Conservation (phyloP, 805 yeast species). For the Torulaspora quercuum region DNA sequence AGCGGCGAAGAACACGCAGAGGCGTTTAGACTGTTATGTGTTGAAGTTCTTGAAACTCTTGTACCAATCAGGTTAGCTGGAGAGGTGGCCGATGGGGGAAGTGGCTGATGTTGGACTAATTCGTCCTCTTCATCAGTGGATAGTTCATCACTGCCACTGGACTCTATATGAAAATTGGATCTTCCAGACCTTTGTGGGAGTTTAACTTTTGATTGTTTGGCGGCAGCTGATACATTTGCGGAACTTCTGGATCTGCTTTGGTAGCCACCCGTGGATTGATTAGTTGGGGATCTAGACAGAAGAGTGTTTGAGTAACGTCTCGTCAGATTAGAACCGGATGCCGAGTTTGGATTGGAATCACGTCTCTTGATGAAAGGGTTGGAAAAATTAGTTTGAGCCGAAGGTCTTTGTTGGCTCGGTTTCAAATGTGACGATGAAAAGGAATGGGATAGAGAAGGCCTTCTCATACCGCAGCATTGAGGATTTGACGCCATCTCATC, state of each 20-base stretch:
- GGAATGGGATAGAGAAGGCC: constrained; percentile 54
- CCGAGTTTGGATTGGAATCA: constrained; percentile 11
- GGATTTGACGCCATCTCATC: constrained; percentile 50
- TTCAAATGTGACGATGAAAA: constrained; percentile 36
- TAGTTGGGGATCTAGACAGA: constrained; percentile 25
- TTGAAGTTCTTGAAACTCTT: constrained; percentile 20
- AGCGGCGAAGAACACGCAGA: constrained; percentile 15
- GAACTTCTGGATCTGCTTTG: constrained; percentile 9
- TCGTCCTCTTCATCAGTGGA: constrained; percentile 30
- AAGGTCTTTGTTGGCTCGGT: constrained; percentile 20
- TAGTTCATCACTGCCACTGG: constrained; percentile 31
- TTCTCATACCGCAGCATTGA: constrained; percentile 40
- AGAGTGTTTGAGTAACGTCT: constrained; percentile 16
- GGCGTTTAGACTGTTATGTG: constrained; percentile 22
- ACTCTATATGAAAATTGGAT: constrained; percentile 28
- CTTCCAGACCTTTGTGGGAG: constrained; percentile 4
- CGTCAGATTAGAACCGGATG: constrained; percentile 10
- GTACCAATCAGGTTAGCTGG: constrained; percentile 16
- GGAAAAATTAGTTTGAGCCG: constrained; percentile 17
- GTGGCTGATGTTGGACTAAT: constrained; percentile 7
- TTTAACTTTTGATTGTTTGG: background rate
- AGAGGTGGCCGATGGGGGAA: constrained; percentile 11
- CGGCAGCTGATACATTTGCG: background rate
- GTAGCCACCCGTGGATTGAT: constrained; percentile 10
- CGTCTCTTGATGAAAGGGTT: constrained; percentile 24